Conservation (phyloP, 108 stramenopile species). For the Skeletonema tropicum region DNA sequence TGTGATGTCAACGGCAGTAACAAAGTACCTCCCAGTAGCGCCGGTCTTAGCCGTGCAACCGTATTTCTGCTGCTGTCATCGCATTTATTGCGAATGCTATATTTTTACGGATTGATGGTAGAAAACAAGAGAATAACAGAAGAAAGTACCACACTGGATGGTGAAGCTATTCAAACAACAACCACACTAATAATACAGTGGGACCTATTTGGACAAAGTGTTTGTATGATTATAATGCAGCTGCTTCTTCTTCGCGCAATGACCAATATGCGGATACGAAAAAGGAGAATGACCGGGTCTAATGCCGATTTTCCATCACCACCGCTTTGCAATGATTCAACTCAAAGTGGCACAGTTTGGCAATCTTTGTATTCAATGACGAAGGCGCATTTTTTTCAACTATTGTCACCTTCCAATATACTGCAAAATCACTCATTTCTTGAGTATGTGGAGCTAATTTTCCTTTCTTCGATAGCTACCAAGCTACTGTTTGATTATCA, state of each 20-base stretch:
- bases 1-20: not conserved
- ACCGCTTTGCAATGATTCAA: not conserved
- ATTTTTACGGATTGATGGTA: constrained; percentile 46
- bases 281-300: too few species aligned
- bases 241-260: constrained; percentile 41
- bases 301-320: too few species aligned
- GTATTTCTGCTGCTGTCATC: constrained; percentile 39
- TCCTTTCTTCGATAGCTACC: constrained; percentile 32
- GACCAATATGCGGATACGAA: not conserved
- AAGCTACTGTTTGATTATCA: constrained; percentile 48
- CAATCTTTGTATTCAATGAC: not conserved
- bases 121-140: constrained; percentile 8
- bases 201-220: constrained; percentile 46
- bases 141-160: not conserved
- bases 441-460: constrained; percentile 36
- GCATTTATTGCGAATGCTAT: constrained; percentile 46
- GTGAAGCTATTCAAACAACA: not conserved
- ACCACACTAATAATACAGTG: constrained; percentile 15
- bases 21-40: not conserved
- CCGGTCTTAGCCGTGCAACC: constrained; percentile 39
- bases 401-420: constrained; percentile 42
- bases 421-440: constrained; percentile 40
- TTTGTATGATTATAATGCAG: constrained; percentile 44
- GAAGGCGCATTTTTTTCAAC: constrained; percentile 23
- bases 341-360: not conserved